Conservation (phyloP, 169 alveolate genomes). For the Cyclospora cayetanensis region DNA sequence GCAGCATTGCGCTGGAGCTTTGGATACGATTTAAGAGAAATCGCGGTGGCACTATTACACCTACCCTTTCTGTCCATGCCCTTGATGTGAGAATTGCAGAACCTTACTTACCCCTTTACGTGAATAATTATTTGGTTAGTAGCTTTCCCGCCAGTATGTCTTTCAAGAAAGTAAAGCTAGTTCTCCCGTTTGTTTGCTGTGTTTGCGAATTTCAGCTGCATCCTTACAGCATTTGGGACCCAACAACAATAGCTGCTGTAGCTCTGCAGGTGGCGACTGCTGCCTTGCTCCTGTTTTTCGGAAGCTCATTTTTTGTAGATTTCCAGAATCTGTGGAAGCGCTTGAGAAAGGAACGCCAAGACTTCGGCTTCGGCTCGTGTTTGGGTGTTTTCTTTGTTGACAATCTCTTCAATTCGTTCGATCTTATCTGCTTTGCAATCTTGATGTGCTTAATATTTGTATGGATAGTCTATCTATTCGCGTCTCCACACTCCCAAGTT, state of each 20-base stretch:
- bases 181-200: not conserved
- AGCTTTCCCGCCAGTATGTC: no score
- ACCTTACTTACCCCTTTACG: not conserved
- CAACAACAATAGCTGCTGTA: not conserved
- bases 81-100: conserved; percentile 4
- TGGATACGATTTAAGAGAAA: not conserved
- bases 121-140: no score
- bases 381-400: conserved; percentile 20
- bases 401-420: conserved; percentile 16
- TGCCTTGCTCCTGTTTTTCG: conserved; percentile 25
- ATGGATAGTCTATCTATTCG: not conserved
- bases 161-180: not conserved
- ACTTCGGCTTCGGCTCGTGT: conserved; percentile 10
- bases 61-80: not conserved
- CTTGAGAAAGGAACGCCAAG: conserved; percentile 18
- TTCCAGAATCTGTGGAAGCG: not conserved
- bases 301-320: conserved; percentile 33
- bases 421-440: conserved; percentile 2
- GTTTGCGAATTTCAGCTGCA: conserved; percentile 39
- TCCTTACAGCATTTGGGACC: conserved; percentile 33
- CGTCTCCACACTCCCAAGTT: not conserved
- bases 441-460: not conserved
- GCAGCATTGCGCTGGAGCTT: not conserved
- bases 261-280: conserved; percentile 42
- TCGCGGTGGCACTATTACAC: conserved; percentile 28